Base-by-base conservation (phyloP, 306 rosid genomes). In the Acacia melanoxylon region DNA sequence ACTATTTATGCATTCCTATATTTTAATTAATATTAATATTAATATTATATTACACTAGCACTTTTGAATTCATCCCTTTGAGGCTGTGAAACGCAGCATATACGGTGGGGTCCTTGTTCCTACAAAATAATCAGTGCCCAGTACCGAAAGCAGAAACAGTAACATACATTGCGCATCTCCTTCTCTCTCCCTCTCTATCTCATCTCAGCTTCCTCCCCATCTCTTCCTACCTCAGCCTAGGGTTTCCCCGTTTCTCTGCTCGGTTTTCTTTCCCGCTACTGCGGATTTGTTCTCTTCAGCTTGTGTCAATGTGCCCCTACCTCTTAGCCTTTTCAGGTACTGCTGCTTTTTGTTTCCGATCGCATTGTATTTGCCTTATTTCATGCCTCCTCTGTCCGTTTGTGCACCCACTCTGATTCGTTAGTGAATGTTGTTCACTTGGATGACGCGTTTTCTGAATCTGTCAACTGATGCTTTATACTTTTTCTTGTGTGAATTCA, bases 111-210 rank as follows among this genome's bases (percentile, higher is more conserved):
- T 88, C 89, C 88, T 68, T 2, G 8, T 27, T 27, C 35, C 80
- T 77, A 81, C 97, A 80, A 87, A 89, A 91, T 89, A 85, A 91
- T 91, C 93, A 79, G 95, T 81, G 91, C 89, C 90, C 89, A 77
- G 90, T 77, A 72, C 88, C 86, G 89, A 89, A 85, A 91, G 90
- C 74, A 75, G 75, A 69, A 82, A 76, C 83, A 69, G 63, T 54
- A 77, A 61, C 56, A 27, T 40, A 81, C 82, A 51, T 75, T 76
- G 48, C 77, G 74, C 79, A 51, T 68, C 87, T 76, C 46, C 78
- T 46, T 85, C 84, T 78, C 54, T 79, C 83, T 68, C 77, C 65
- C 62, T 49, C 78, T 81, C 54, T 63, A 81, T 71, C 87, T 86
- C 31, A 13, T 68, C 78, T 6, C 40, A 58, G 78, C 70, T 77